Evolutionary conservation across 2,329 filamentous ascomycete species (phyloP).

Genomic region (Tolypocladium guangdongense): DNA sequence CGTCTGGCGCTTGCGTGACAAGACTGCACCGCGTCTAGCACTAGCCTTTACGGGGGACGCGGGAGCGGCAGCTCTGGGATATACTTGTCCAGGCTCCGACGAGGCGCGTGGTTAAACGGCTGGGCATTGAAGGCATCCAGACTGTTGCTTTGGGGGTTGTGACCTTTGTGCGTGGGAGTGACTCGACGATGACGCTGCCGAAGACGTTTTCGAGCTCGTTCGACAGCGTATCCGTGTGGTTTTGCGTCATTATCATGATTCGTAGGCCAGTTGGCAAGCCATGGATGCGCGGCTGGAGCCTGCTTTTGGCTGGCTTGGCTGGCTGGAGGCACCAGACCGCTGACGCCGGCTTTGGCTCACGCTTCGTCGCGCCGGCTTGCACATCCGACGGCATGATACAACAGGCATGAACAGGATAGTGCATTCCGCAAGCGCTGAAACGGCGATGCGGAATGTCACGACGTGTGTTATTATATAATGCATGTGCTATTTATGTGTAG

Average conservation of each 20-base stretch:
- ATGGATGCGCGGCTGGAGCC: too few relatives aligned
- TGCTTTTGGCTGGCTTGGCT: too few relatives aligned
- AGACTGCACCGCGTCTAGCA: neutral
- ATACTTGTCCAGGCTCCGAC: neutral
- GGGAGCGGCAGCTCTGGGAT: neutral
- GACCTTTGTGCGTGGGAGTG: neutral
- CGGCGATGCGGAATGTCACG: neutral
- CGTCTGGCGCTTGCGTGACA: too few relatives aligned
- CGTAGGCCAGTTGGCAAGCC: too few relatives aligned
- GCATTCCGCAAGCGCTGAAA: neutral
- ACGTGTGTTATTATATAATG: too few relatives aligned
- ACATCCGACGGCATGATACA: neutral
- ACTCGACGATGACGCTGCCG: neutral
- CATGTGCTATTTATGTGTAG: too few relatives aligned
- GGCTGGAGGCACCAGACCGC: too few relatives aligned
- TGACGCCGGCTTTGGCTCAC: too few relatives aligned
- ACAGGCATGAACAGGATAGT: neutral
- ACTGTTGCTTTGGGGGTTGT: neutral
- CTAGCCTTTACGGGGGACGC: neutral
- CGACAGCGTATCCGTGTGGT: neutral
- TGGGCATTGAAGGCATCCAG: neutral
- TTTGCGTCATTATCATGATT: neutral
- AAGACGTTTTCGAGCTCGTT: neutral
- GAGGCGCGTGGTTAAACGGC: neutral
- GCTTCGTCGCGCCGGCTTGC: neutral